Base-by-base conservation (phyloP, 164 flowering plant species). In the Akebia trifoliata region DNA sequence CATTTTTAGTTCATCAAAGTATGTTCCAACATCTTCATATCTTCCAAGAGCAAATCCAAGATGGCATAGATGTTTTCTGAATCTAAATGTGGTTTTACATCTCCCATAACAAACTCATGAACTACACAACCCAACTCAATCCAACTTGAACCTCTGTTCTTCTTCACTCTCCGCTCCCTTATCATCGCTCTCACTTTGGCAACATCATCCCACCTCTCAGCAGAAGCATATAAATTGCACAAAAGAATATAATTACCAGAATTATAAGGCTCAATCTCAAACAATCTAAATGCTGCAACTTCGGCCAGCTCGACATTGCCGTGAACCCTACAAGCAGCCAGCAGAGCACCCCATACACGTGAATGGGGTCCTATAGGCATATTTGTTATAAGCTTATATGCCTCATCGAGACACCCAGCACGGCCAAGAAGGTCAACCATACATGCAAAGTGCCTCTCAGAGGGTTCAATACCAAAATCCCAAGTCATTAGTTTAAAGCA, bases 71-170 rank as follows among this genome's bases (percentile, higher is more conserved):
- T 61, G 37, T 36, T 58, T 35, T 67, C 59, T 11, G 66, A 48
- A 61, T 64, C 69, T 24, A 48, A 22, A 65, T 66, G 72, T 34
- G 74, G 60, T 15, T n/a, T n/a, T n/a, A 35, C 37, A 62, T 76
- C 78, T 40, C 74, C 82, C 68, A 59, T 69, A 40, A 78, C 70
- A 69, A 78, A 75, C 64, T 73, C 80, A 72, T 71, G 72, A 51
- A 78, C 73, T 11, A 40, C 57, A 55, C 53, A 34, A 15, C 61
- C 68, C 50, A 74, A 56, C 44, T 72, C 77, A 50, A 74, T 76
- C 75, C 78, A 76, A 63, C 78, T 74, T 2, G 68, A 72, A 17
- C 73, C 80, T 56, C 64, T 63, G 64, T 58, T 74, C 63, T 74
- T 79, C 39, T 55, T 67, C 32, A 68, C 76, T 14, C 66, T 22